These are phyloP conservation scores for Colletotrichum sp. DNA, from an alignment of 2,329 filamentous ascomycete species.

Conservation along the genomic window DNA sequence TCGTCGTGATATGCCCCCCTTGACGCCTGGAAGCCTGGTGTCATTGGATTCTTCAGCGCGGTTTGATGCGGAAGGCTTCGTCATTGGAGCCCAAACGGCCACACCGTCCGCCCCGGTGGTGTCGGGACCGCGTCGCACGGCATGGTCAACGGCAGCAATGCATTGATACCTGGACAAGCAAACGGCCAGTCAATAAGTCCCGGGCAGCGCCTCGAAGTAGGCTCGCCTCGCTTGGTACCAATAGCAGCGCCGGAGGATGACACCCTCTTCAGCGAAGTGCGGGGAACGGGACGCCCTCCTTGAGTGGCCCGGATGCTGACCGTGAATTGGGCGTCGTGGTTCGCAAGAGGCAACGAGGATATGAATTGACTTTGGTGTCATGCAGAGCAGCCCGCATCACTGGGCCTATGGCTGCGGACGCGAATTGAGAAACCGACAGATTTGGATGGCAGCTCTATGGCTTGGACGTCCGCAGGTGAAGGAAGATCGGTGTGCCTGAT, in stretches of 20 bases:
- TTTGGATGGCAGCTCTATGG: not conserved
- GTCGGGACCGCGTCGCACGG: not conserved
- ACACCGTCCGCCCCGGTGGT: not conserved
- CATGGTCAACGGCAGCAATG: not conserved
- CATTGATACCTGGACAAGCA: not conserved
- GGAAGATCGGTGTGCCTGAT: rapidly evolving
- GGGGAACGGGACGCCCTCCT: not conserved
- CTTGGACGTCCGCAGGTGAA: not conserved
- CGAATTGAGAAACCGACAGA: not conserved
- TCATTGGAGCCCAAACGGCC: not conserved
- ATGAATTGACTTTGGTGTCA: not conserved
- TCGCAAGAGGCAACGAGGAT: not conserved
- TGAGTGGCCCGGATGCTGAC: not conserved
- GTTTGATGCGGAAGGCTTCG: not conserved
- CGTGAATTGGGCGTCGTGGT: not conserved
- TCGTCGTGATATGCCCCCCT: not conserved
- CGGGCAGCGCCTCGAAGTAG: not conserved
- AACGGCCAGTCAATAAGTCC: not conserved
- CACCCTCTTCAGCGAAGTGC: not conserved
- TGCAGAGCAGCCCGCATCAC: not conserved
- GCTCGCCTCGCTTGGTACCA: not conserved
- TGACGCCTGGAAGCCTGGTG: not conserved
- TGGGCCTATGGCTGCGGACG: not conserved
- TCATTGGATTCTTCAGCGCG: not conserved
- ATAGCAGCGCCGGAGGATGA: not conserved